phyloP scores from a whole-genome alignment of 1,284 basidiomycete genomes.

The Lignosus rhinocerotis region DNA sequence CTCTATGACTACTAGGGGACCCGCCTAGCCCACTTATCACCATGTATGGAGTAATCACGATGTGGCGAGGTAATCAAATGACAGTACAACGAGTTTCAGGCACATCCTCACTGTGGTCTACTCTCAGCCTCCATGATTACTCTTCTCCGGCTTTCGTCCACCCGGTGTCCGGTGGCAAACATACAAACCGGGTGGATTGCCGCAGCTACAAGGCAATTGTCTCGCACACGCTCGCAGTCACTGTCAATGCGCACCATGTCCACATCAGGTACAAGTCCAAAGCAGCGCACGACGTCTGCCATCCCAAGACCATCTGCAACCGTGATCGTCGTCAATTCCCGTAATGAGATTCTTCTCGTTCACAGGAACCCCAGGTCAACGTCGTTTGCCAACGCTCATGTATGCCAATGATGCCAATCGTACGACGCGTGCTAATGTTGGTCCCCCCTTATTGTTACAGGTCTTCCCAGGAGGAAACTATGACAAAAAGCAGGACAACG shows the following conservation, averaged over 20 bases:
- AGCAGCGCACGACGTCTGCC: background rate
- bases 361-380: conserved; percentile 63
- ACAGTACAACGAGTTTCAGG: background rate
- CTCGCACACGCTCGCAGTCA: background rate
- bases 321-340: conserved; percentile 59
- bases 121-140: conserved; percentile 3
- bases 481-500: conserved; percentile 57
- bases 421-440: background rate
- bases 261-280: background rate
- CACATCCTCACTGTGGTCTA: conserved; percentile 2
- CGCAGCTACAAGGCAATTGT: background rate
- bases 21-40: no score
- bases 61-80: background rate
- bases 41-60: background rate
- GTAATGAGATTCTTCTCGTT: conserved; percentile 68
- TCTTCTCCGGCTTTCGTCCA: conserved; percentile 1
- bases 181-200: background rate
- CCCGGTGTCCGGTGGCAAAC: conserved; percentile 1
- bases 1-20: no score
- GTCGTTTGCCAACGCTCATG: conserved; percentile 66
- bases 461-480: conserved; percentile 76
- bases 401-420: conserved; percentile 34
- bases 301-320: conserved; percentile 56
- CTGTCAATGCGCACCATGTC: conserved; percentile 7
- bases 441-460: conserved; percentile 34